Base-by-base conservation (phyloP, 2,329 filamentous ascomycete species). In the Pestalotiopsis sp. region DNA sequence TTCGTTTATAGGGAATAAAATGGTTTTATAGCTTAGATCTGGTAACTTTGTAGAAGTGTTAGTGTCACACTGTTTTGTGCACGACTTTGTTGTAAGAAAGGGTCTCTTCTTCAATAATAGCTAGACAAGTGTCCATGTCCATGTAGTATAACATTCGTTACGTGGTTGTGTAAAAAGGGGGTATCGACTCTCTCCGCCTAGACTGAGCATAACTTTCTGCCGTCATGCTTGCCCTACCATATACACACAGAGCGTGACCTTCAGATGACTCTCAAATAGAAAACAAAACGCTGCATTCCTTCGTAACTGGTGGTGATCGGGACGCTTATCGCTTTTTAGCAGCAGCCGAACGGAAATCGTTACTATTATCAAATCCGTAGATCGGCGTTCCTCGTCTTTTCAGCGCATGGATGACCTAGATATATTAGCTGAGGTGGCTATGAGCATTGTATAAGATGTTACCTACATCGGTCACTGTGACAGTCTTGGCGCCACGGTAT, bases 381-480 rank as follows among this genome's bases (percentile, higher is more conserved):
- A 91, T 83, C 0, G 88, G 86, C 0, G 79, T 75, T 0, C 89
- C 88, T 3, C 86, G 78, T 0, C 83, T 77, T 0, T 78, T 78
- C 0, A 91, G 76, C 0, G 84, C 79, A 65, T 86, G 83, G 0
- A 91, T 77, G 0, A 91, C 87, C 89, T 91, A 41, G 27, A 7
- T 7, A 9, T 57, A 56, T 72, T 27, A 73, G 69, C 23, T 57
- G 14, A n/a, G 17, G 25, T 57, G 45, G 63, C 66, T 23, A 56
- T 7, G 9, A 61, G 7, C 14, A 11, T 17, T 38, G 49, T 5
- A 40, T 38, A 6, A 20, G 17, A 40, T 11, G 31, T n/a, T 13
- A 80, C 85, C 76, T 75, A 91, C 91, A 72, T 93, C 91, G 0
- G 82, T 78, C 0, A 89, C 82, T 0, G 89, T 91, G 0, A 93